Conservation (phyloP, 2,329 filamentous ascomycete species). For the Berkeleyomyces basicola region DNA sequence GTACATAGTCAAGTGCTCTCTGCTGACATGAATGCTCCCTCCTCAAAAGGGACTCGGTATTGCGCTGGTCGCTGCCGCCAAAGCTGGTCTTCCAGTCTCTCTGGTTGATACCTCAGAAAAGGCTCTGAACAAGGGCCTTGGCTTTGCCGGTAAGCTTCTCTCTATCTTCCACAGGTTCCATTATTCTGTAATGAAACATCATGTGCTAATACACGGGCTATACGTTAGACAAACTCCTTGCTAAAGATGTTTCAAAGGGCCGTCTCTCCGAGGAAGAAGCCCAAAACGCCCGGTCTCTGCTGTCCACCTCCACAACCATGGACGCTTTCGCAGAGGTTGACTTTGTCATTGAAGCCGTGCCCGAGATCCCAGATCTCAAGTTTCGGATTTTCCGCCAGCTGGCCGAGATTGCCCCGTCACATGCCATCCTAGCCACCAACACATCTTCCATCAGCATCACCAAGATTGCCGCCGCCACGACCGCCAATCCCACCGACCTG, state of each 20-base stretch:
- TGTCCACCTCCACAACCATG: constrained; percentile 55
- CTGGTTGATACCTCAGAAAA: constrained; percentile 72
- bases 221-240: constrained; percentile 64
- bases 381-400: constrained; percentile 71
- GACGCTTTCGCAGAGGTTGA: constrained; percentile 69
- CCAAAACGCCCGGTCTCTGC: constrained; percentile 49
- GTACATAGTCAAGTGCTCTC: neutral
- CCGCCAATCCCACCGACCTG: constrained; percentile 59
- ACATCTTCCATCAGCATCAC: constrained; percentile 98
- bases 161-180: neutral
- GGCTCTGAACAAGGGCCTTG: constrained; percentile 73
- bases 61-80: constrained; percentile 79
- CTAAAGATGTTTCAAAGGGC: constrained; percentile 81
- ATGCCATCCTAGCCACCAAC: constrained; percentile 89
- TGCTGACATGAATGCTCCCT: constrained; percentile 13
- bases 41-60: constrained; percentile 68
- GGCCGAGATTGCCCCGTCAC: constrained; percentile 62
- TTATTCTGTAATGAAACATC: too few relatives aligned
- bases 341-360: constrained; percentile 95
- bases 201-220: too few relatives aligned
- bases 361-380: constrained; percentile 80
- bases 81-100: constrained; percentile 66
- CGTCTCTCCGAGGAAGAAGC: constrained; percentile 71
- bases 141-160: constrained; percentile 56
- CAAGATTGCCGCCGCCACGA: constrained; percentile 78